Percentiles rank a stretch among this genome's conserved stretches.
Evolutionary conservation across 257 asterid species (phyloP).

Genomic region (Solanum pinnatisectum): DNA sequence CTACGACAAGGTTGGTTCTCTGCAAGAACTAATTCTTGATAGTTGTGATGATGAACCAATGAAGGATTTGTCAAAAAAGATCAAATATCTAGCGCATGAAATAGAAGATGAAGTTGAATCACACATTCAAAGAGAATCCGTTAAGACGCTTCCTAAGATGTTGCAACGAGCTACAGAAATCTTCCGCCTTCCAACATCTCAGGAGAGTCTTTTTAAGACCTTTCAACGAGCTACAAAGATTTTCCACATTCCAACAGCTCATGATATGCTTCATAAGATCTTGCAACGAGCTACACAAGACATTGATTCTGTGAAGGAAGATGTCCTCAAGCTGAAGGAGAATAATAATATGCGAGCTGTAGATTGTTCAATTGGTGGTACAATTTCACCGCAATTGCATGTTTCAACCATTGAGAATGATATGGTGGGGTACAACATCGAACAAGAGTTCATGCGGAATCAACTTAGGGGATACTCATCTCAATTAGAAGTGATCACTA

Average conservation of each 20-base stretch:
- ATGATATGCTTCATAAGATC: background rate
- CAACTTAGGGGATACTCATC: background rate
- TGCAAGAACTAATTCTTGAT: background rate
- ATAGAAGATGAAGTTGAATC: background rate
- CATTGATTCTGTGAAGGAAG: background rate
- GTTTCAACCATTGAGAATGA: background rate
- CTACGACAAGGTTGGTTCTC: background rate
- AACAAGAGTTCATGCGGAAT: background rate
- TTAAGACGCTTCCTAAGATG: background rate
- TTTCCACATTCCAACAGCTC: background rate
- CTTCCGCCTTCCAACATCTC: background rate
- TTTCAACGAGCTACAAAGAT: background rate
- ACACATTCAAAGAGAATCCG: background rate
- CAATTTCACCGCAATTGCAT: background rate
- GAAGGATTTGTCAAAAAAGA: background rate
- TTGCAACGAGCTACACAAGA: background rate
- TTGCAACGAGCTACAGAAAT: background rate
- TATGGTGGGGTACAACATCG: background rate
- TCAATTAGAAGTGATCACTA: background rate
- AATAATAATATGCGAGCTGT: background rate
- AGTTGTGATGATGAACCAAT: background rate
- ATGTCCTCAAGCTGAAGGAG: background rate
- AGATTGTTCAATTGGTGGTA: background rate
- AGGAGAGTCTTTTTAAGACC: background rate
- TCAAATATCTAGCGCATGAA: background rate